phyloP scores from a whole-genome alignment of 345 rosid genomes.

The Eucalyptus pauciflora region DNA sequence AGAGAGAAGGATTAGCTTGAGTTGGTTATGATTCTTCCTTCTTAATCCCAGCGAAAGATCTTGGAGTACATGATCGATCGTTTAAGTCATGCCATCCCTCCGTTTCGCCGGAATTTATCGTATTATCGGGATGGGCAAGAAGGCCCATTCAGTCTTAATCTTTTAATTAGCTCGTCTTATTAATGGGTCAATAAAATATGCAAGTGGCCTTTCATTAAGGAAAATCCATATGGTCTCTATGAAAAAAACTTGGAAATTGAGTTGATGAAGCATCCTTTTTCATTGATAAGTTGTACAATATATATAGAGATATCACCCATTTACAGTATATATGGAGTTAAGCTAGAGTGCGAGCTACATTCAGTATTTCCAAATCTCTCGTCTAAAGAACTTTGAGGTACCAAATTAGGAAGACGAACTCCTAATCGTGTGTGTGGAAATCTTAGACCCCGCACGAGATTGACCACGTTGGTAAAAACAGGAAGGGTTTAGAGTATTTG shows the following conservation, averaged over 20 bases:
- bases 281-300: too few relatives aligned
- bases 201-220: neutral
- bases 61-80: neutral
- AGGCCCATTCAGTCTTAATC: neutral
- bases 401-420: neutral
- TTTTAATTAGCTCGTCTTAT: neutral
- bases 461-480: neutral
- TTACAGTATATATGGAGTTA: too few relatives aligned
- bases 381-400: neutral
- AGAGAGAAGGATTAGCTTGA: neutral
- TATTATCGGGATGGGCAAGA: neutral
- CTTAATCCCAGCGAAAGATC: neutral
- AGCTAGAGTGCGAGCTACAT: neutral
- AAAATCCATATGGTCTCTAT: neutral
- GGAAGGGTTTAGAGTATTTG: neutral
- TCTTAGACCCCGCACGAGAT: neutral
- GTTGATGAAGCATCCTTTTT: too few relatives aligned
- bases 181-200: neutral
- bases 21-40: neutral
- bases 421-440: neutral
- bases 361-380: neutral
- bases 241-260: too few relatives aligned
- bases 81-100: neutral
- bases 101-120: rapidly evolving
- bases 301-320: too few relatives aligned